Evolutionary conservation across 2,329 filamentous ascomycete genomes (phyloP), one percentile per base, ranked within the genome.

Genomic region (Talaromyces sp.): DNA sequence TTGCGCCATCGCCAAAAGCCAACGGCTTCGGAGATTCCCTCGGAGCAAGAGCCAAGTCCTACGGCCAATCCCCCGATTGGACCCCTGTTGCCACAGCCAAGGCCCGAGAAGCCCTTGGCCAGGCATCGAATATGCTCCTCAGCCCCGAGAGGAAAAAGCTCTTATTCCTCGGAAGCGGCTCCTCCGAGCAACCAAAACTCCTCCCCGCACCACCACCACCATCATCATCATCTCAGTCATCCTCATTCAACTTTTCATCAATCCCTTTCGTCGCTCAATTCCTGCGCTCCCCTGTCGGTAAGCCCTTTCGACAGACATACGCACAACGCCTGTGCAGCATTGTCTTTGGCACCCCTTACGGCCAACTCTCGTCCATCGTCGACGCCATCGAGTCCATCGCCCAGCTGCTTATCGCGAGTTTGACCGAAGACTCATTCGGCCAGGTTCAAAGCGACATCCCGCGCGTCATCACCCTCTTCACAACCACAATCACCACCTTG

Each of bases 371-470:
- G 31, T 77, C 89, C 17, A 88, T 91, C 65, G 75, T 89, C 56
- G 86, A 93, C 70, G 89, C 90, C 1, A 81, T 87, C n/a, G 85
- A 86, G 62, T 84, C 88, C 0, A 77, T 95, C 43, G 86, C 85
- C 13, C 81, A 83, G 55, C 81, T 98, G 29, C 84, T 90, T 0
- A 83, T 91, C 4, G 84, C 84, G 63, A 93, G 89, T 73, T 76
- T 97, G 58, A 79, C 80, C 3, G 93, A 98, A 73, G 93, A 98
- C 71, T 83, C 83, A 53, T 95, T 87, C 70, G 93, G 93, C 14
- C 89, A 90, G 66, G 93, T 96, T n/a, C 89, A 96, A 65, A 82
- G 86, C 50, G 90, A 95, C 64, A 86, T 98, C 2, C 85, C 89
- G 0, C 77, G 77, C 55, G 87, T 96, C 60, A 85, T 97, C 56